phyloP scores from a whole-genome alignment of 2,329 filamentous ascomycete species.

The Fusarium verrucosum region DNA sequence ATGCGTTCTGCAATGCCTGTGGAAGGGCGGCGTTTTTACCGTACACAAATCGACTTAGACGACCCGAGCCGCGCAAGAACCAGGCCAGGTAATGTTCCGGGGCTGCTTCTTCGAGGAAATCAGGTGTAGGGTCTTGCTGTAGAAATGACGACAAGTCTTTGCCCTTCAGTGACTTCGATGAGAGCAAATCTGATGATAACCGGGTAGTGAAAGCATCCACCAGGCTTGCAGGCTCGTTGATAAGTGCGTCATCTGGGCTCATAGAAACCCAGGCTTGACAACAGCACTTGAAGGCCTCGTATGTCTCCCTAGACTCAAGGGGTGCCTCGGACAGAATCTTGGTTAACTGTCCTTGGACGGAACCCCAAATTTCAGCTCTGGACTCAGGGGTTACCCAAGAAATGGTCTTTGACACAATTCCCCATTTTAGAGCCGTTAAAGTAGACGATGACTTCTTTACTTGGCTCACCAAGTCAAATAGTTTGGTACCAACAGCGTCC shows the following conservation, averaged over 20 bases:
- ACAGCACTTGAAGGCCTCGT: slow-evolving; percentile 54
- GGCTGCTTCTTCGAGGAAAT: slow-evolving; percentile 42
- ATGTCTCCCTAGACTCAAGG: slow-evolving; percentile 49
- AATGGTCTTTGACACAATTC: slow-evolving; percentile 50
- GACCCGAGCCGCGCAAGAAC: slow-evolving; percentile 48
- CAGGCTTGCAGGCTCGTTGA: slow-evolving; percentile 45
- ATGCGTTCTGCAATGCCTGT: slow-evolving; percentile 38
- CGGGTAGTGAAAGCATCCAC: slow-evolving; percentile 49
- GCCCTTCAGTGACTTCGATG: slow-evolving; percentile 37
- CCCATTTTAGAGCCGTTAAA: slow-evolving; percentile 53
- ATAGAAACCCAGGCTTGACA: slow-evolving; percentile 52
- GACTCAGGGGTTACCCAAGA: slow-evolving; percentile 49
- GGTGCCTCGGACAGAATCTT: slow-evolving; percentile 48
- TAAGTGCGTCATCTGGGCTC: slow-evolving; percentile 49
- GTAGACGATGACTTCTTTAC: slow-evolving; percentile 45
- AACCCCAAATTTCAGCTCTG: slow-evolving; percentile 47
- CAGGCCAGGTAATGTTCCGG: slow-evolving; percentile 49
- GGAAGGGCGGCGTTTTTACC: slow-evolving; percentile 40
- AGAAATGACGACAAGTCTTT: slow-evolving; percentile 32
- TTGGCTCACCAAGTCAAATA: slow-evolving; percentile 50
- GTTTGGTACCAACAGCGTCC: slow-evolving; percentile 52
- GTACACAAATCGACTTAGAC: slow-evolving; percentile 46
- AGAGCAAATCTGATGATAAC: slow-evolving; percentile 46
- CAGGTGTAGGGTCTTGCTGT: slow-evolving; percentile 24
- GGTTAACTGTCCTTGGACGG: slow-evolving; percentile 46